Evolutionary conservation across 495 filamentous ascomycete species (phyloP), one percentile per base, ranked within the genome.

Genomic region (Aspergillus carlsbadensis): DNA sequence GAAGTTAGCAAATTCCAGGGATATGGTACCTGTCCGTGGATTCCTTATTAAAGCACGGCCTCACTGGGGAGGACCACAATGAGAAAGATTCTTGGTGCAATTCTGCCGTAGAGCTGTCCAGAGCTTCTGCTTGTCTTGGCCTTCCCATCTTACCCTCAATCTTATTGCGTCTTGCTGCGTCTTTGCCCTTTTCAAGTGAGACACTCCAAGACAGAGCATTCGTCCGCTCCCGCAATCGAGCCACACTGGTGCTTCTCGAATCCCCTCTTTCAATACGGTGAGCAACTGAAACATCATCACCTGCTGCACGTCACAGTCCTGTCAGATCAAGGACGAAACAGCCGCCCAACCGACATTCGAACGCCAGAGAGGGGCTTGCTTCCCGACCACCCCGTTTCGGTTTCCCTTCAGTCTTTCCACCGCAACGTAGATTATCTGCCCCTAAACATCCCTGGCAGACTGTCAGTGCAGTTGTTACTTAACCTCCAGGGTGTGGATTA

Each of bases 201-300:
- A 49, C 45, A 50, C 43, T 50, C 17, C 26, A 52, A 44, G 45
- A 45, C 34, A 41, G 21, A 46, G 31, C 21, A 33, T 46, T 39
- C 43, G 36, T 15, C 31, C 20, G 7, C 13, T 15, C 35, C 45
- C 37, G 26, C 22, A 47, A 40, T 18, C 41, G n/a, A 29, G 22
- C 10, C 43, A 45, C 36, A 29, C 26, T 15, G 29, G 8, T 49
- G 39, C 35, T 50, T 50, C 45, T 57, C 45, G 44, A 57, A 57
- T 50, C 37, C 22, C 21, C 44, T 50, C 35, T 21, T 26, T 41
- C 29, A 13, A 50, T 37, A 35, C 45, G 26, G 37, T 20, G 43
- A 40, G 10, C 42, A 47, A 52, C 52, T 48, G 53, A 56, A 34
- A 56, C 53, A 56, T 48, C 26, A 56, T 6, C 14, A 10, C 18